Percentiles rank a stretch among this genome's conserved stretches.
These are phyloP conservation scores for Aureobasidium sp. DNA, from an alignment of 2,329 filamentous ascomycete genomes.

Conservation along the genomic window DNA sequence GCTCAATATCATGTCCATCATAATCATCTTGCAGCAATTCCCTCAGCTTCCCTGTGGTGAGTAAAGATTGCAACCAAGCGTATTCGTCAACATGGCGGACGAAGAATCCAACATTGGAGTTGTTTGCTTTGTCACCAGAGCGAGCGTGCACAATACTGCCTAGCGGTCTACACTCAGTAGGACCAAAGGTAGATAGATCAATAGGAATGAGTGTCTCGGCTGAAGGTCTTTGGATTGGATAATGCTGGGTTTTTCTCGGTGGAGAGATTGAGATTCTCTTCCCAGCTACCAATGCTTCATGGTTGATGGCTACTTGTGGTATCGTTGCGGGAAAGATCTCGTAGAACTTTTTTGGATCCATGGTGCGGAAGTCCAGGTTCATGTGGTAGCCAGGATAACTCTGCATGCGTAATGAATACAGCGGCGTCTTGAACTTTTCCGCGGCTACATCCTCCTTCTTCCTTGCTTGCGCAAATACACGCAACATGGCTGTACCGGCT, in stretches of 20 bases:
- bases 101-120: constrained; percentile 45
- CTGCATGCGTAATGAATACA: constrained; percentile 35
- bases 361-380: constrained; percentile 33
- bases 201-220: constrained; percentile 37
- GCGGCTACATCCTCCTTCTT: constrained; percentile 30
- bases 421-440: constrained; percentile 32
- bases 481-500: constrained; percentile 33
- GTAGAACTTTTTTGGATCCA: constrained; percentile 27
- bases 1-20: constrained; percentile 38
- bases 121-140: constrained; percentile 38
- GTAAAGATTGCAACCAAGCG: constrained; percentile 35
- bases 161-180: constrained; percentile 39
- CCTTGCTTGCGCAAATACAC: constrained; percentile 42
- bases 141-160: constrained; percentile 41
- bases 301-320: constrained; percentile 33
- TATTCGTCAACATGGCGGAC: constrained; percentile 40
- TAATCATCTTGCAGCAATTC: constrained; percentile 37
- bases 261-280: constrained; percentile 10
- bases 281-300: constrained; percentile 24
- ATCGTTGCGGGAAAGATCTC: constrained; percentile 29
- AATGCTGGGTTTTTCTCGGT: constrained; percentile 18
- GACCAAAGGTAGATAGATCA: constrained; percentile 37
- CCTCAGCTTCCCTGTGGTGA: constrained; percentile 32
- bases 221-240: constrained; percentile 21
- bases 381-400: constrained; percentile 36